A percentile compares a stretch with the other conserved stretches of the same genome.
Conservation (phyloP, 1,284 basidiomycete genomes). For the Boletus albobrunnescens region DNA sequence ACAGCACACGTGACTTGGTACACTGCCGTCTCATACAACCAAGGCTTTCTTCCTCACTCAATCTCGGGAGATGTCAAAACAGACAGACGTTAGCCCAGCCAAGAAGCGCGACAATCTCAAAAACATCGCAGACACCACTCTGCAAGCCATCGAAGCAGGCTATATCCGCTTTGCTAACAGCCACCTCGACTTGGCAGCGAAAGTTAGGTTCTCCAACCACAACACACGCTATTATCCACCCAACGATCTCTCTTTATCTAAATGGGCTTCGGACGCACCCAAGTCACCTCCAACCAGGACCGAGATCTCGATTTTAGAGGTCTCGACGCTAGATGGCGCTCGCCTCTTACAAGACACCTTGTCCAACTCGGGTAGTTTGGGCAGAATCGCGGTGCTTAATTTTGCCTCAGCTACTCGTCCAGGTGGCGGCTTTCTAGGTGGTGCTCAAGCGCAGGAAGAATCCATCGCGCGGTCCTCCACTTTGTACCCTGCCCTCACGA, state of each 20-base stretch:
- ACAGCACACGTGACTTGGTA: no score
- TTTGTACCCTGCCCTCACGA: constrained; percentile 56
- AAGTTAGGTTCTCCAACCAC: constrained; percentile 34
- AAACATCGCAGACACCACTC: constrained; percentile 32
- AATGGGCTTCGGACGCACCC: constrained; percentile 33
- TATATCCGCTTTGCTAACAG: constrained; percentile 19
- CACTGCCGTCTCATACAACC: no score
- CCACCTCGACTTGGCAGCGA: constrained; percentile 33
- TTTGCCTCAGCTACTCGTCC: constrained; percentile 68
- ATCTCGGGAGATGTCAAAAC: constrained; percentile 4
- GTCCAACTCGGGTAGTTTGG: constrained; percentile 18
- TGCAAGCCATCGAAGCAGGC: constrained; percentile 30
- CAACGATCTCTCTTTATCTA: constrained; percentile 35
- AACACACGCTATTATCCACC: constrained; percentile 43
- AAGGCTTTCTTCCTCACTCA: background rate
- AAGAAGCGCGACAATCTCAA: constrained; percentile 21
- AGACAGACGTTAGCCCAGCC: background rate
- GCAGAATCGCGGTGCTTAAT: constrained; percentile 57
- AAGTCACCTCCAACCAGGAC: constrained; percentile 15
- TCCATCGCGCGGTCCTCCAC: constrained; percentile 67
- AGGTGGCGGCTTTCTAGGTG: constrained; percentile 64
- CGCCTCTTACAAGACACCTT: constrained; percentile 26
- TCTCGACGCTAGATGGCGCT: constrained; percentile 53
- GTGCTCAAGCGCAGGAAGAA: constrained; percentile 70
- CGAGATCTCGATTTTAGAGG: constrained; percentile 44